Evolutionary conservation across 2,329 filamentous ascomycete species (phyloP).

Genomic region (Albifimbria verrucaria): DNA sequence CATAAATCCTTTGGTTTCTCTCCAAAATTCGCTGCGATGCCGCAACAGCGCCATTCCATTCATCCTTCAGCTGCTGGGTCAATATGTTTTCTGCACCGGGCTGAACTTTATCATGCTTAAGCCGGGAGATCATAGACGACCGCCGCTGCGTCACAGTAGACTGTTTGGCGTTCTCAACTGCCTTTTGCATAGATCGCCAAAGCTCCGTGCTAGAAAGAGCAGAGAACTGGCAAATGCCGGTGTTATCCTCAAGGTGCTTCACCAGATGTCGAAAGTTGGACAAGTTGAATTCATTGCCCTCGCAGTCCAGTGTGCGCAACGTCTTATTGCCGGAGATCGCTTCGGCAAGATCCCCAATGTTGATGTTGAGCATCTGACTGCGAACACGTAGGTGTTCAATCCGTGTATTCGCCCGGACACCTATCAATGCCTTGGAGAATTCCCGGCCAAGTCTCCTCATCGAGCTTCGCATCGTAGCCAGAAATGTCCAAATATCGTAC

Average conservation of each 20-base stretch:
- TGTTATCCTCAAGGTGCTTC: conserved; percentile 39
- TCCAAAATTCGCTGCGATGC: conserved; percentile 31
- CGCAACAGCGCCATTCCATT: conserved; percentile 34
- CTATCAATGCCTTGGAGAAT: conserved; percentile 47
- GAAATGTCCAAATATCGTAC: conserved; percentile 55
- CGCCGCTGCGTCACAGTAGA: conserved; percentile 23
- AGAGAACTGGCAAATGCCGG: conserved; percentile 41
- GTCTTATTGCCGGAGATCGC: conserved; percentile 46
- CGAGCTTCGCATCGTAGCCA: conserved; percentile 54
- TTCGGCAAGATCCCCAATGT: conserved; percentile 49
- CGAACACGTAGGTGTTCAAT: conserved; percentile 51
- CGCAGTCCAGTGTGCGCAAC: conserved; percentile 51
- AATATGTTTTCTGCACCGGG: conserved; percentile 26
- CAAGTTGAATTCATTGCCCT: conserved; percentile 52
- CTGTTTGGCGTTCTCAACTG: conserved; percentile 25
- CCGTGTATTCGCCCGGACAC: conserved; percentile 40
- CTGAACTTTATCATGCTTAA: conserved; percentile 27
- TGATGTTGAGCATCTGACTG: conserved; percentile 53
- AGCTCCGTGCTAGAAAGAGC: conserved; percentile 36
- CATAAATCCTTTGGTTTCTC: conserved; percentile 28
- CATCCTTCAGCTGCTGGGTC: conserved; percentile 33
- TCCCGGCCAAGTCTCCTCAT: conserved; percentile 54
- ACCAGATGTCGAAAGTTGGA: conserved; percentile 47
- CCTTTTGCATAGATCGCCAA: conserved; percentile 29
- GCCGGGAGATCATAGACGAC: conserved; percentile 30